phyloP scores from a whole-genome alignment of 306 rosid species.

The Quercus alba region DNA sequence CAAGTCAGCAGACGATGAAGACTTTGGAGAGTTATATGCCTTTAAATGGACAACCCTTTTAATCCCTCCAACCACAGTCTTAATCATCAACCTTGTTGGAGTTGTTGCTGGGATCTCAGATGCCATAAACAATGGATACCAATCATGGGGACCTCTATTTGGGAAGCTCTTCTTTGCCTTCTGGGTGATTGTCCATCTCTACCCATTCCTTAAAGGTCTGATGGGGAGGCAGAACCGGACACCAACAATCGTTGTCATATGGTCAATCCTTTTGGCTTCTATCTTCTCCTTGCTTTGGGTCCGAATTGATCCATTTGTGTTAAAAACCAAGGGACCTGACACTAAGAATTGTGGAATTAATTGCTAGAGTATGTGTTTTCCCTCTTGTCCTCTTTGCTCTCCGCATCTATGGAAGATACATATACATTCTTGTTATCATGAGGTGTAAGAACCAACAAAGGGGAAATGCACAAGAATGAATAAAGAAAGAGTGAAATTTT shows the following conservation, averaged over 20 bases:
- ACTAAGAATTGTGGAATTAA: conserved; percentile 82
- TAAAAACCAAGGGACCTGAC: conserved; percentile 89
- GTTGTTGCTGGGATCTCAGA: conserved; percentile 96
- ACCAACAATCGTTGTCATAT: conserved; percentile 91
- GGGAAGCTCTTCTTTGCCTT: conserved; percentile 96
- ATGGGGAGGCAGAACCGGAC: conserved; percentile 98
- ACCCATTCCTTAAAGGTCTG: conserved; percentile 96
- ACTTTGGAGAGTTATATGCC: conserved; percentile 76
- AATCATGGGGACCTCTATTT: conserved; percentile 95
- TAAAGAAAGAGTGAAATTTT: conserved; percentile 46
- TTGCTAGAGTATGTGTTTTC: conserved; percentile 45
- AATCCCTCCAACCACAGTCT: conserved; percentile 88
- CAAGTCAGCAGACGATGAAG: conserved; percentile 90
- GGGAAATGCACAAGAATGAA: conserved; percentile 39
- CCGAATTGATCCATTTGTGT: conserved; percentile 85
- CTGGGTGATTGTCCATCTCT: conserved; percentile 96
- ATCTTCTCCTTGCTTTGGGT: conserved; percentile 96
- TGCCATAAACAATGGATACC: conserved; percentile 91
- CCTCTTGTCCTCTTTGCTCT: conserved; percentile 29
- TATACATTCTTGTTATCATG: conserved; percentile 38
- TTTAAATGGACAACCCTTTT: conserved; percentile 92
- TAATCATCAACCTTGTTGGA: conserved; percentile 87
- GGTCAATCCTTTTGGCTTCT: conserved; percentile 95
- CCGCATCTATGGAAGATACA: conserved; percentile 40
- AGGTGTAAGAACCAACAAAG: conserved; percentile 30